Conservation (phyloP, 1,284 basidiomycete species). For the Boletellus sp. region DNA sequence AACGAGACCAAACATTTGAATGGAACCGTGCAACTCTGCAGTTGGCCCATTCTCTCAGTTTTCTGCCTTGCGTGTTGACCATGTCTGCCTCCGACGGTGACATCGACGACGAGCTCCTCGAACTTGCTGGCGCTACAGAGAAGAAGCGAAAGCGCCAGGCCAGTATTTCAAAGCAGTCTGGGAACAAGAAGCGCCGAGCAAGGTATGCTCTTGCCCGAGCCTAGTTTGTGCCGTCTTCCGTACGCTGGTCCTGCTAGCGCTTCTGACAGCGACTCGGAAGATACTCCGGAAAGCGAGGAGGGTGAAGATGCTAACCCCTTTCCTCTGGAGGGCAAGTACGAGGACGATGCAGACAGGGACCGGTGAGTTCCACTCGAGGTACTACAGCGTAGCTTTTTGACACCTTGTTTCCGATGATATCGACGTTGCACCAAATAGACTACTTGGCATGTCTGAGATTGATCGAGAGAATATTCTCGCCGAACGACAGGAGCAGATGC, state of each 20-base stretch:
- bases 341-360: conserved; percentile 78
- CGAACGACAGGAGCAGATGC: conserved; percentile 76
- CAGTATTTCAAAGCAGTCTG: conserved; percentile 28
- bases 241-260: conserved; percentile 21
- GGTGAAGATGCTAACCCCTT: conserved; percentile 62
- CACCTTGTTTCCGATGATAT: conserved; percentile 10
- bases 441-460: conserved; percentile 80
- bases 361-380: conserved; percentile 48
- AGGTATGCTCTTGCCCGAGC: conserved; percentile 38
- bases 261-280: conserved; percentile 47
- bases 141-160: conserved; percentile 48
- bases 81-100: conserved; percentile 75
- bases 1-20: conserved; percentile 20
- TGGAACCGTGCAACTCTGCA: background rate
- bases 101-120: conserved; percentile 65
- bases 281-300: conserved; percentile 59
- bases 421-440: conserved; percentile 42
- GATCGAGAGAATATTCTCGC: conserved; percentile 86
- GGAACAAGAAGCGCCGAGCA: conserved; percentile 47
- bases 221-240: conserved; percentile 4
- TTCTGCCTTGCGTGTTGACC: conserved; percentile 4
- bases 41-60: conserved; percentile 1
- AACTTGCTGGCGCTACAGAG: conserved; percentile 58
- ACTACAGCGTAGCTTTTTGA: conserved; percentile 24
- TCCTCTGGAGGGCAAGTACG: conserved; percentile 88